A percentile compares a stretch with the other conserved stretches of the same genome.
Evolutionary conservation across 2,329 filamentous ascomycete genomes (phyloP).

Genomic region (Sordariomycetes sp.): DNA sequence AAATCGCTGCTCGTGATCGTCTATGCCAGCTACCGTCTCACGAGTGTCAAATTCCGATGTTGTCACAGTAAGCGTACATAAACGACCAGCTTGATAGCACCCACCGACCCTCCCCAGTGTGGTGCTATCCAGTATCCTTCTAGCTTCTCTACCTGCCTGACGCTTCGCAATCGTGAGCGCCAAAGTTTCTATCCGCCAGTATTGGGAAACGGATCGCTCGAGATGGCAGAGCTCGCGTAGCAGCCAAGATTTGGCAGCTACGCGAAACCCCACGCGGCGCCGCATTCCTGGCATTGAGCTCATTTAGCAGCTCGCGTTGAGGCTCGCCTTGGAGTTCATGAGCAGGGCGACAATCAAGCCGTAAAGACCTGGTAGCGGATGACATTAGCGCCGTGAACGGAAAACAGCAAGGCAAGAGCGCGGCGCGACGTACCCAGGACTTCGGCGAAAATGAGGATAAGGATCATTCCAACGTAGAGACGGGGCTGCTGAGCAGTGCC

Average conservation of each 20-base stretch:
- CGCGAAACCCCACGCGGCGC: neutral
- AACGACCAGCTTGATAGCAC: constrained; percentile 1
- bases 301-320: constrained; percentile 48
- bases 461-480: constrained; percentile 93
- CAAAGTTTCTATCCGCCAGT: neutral
- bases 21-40: constrained; percentile 1
- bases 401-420: neutral
- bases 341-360: constrained; percentile 96
- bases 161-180: neutral
- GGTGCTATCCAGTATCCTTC: constrained; percentile 1
- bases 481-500: constrained; percentile 74
- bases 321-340: constrained; percentile 90
- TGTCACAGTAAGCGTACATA: constrained; percentile 6
- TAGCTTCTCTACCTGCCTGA: neutral
- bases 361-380: constrained; percentile 66
- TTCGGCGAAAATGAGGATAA: constrained; percentile 99
- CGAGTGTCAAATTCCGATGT: constrained; percentile 2
- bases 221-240: neutral
- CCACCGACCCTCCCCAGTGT: neutral
- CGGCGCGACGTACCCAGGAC: constrained; percentile 63
- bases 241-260: neutral
- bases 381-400: constrained; percentile 7
- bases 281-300: constrained; percentile 2
- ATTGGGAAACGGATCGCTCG: neutral
- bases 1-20: neutral